phyloP scores from a whole-genome alignment of 164 flowering plant genomes.

The Aristolochia contorta region DNA sequence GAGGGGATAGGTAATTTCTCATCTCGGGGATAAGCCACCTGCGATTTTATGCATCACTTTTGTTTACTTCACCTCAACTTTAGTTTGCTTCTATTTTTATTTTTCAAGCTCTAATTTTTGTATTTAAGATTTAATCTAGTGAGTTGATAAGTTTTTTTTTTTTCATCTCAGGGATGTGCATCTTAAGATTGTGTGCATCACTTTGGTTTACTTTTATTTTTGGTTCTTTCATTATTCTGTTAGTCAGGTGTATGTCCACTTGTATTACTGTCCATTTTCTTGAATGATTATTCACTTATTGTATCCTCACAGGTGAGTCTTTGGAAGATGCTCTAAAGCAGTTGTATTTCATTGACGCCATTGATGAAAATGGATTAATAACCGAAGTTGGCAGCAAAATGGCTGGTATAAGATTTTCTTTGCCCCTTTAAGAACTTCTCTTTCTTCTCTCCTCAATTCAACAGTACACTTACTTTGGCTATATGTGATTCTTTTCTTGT shows the following conservation, averaged over 20 bases:
- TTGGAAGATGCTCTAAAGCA: conserved; percentile 90
- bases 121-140: not conserved
- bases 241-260: not conserved
- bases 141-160: not conserved
- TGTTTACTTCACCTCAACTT: too few species aligned
- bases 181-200: not conserved
- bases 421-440: not conserved
- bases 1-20: too few species aligned
- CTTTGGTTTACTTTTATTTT: not conserved
- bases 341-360: conserved; percentile 88
- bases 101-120: too few species aligned
- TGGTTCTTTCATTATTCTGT: not conserved
- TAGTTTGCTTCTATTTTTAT: too few species aligned
- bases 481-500: not conserved
- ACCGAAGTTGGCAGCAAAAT: conserved; percentile 68
- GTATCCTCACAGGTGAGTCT: conserved; percentile 57
- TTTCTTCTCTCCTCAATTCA: not conserved
- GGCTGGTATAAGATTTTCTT: conserved; percentile 25
- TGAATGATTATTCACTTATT: not conserved
- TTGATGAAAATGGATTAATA: conserved; percentile 78
- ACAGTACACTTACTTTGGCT: not conserved
- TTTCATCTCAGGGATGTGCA: not conserved
- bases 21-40: too few species aligned
- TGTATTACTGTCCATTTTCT: not conserved
- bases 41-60: too few species aligned